Evolutionary conservation across 768 basidiomycete species (phyloP), one percentile per base, ranked within the genome.

Genomic region (Tricholoma terreum): DNA sequence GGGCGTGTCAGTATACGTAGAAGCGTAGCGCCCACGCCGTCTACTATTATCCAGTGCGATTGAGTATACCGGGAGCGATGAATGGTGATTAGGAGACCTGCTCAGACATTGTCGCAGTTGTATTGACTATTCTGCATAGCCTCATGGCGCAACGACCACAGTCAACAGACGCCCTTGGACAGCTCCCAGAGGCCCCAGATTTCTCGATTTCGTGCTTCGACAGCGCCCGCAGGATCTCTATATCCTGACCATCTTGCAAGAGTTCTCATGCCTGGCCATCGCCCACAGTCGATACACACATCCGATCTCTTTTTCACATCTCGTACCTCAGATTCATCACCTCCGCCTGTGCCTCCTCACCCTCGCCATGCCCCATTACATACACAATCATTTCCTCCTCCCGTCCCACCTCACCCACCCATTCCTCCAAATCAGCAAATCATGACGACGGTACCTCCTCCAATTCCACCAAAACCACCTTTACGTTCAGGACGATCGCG

Each of bases 401-500:
- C 69, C 31, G 58, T 63, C 8, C 60, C 69, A 0, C 71, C 72
- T 15, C 69, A 70, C 19, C 67, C 70, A 34, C 61, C 65, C 9
- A 42, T 40, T n/a, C 52, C 42, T 43, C 17, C n/a, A n/a, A 19
- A 52, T 52, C 56, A 59, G n/a, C 52, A 60, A 57, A 60, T 27
- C 24, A 27, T 60, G 35, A 30, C 54, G 61, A 59, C 67, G 0
- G 48, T 65, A 0, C 67, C 70, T 3, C 79, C 80, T 9, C 74
- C 75, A 7, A 49, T 77, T 34, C 78, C 78, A 6, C 73, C 78
- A 2, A 78, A 77, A 61, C 77, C 79, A 6, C 11, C 40, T 12
- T 43, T 17, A 19, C 52, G 38, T 30, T 21, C 34, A 12, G 42
- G 38, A 27, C 45, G 24, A 27, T 7, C 27, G 3, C n/a, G n/a